These are phyloP conservation scores for Tranzscheliella williamsii DNA, from an alignment of 1,284 basidiomycete genomes.

Conservation along the genomic window DNA sequence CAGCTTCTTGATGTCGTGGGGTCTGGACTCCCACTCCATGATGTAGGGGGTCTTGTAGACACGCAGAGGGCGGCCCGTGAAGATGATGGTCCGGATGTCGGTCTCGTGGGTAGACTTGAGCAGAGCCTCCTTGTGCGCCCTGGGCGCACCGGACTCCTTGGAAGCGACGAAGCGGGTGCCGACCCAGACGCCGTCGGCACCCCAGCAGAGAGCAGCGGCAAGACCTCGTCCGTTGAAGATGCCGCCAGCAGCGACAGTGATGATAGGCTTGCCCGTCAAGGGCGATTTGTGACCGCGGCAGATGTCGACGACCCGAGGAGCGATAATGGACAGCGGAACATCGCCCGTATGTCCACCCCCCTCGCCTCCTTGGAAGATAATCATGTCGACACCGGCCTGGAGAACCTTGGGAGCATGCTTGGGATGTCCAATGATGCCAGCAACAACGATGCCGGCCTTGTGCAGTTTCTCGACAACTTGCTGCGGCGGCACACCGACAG, in stretches of 20 bases:
- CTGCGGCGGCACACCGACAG: slow-evolving; percentile 52
- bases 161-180: slow-evolving; percentile 84
- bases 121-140: slow-evolving; percentile 54
- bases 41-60: slow-evolving; percentile 60
- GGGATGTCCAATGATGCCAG: slow-evolving; percentile 71
- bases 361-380: slow-evolving; percentile 57
- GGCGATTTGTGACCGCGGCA: slow-evolving; percentile 47
- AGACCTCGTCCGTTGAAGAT: slow-evolving; percentile 51
- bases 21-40: slow-evolving; percentile 49
- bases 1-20: slow-evolving; percentile 55
- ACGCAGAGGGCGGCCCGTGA: slow-evolving; percentile 76
- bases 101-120: slow-evolving; percentile 54
- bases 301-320: slow-evolving; percentile 51
- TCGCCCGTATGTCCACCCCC: slow-evolving; percentile 57
- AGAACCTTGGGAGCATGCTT: slow-evolving; percentile 56
- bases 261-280: slow-evolving; percentile 51
- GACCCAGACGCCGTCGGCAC: slow-evolving; percentile 53
- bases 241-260: slow-evolving; percentile 51
- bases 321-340: slow-evolving; percentile 47
- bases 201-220: slow-evolving; percentile 50
- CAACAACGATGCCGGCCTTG: slow-evolving; percentile 40
- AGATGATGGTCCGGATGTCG: slow-evolving; percentile 54
- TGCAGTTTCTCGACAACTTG: slow-evolving; percentile 52
- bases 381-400: slow-evolving; percentile 51
- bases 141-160: slow-evolving; percentile 49